Base-by-base conservation (phyloP, 169 alveolate genomes). In the Eimeria zaria region DNA sequence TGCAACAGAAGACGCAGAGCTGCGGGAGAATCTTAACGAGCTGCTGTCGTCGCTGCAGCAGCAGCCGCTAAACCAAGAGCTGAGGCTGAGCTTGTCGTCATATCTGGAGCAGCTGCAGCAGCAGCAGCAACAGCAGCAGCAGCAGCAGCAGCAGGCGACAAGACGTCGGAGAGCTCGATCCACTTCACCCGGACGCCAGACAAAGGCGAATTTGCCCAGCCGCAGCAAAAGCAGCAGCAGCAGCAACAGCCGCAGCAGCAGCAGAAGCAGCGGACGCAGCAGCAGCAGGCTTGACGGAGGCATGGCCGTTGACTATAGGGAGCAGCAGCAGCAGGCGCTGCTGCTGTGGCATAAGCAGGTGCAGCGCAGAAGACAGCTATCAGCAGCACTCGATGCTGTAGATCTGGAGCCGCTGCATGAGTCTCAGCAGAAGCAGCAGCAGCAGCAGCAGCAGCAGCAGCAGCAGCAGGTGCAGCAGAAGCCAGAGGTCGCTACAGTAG, bases 171-270 rank as follows among this genome's bases (percentile, higher is more conserved):
- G 87, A 76, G 60, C 87, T 12, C 64, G 87, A 9, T 76, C 87
- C 36, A 41, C 64, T 48, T 76, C 87, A 24, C 87, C 87, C 30
- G 46, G 46, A 18, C 80, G 51, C 27, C 48, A 69, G n/a, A 18
- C 16, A 39, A 69, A 30, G 48, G 87, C 60, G 33, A 46, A 16
- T 27, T 11, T 44, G 18, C 89, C 39, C 9, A 11, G 44, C 73
- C 71, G 90, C 90, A 81, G 71, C 67, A 81, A n/a, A 48, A 81
- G 90, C 90, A 12, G 71, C 90, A 48, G n/a, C 71, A 46, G 90
- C 67, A 27, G 90, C 90, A 51, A 44, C 73, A 27, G 30, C 7
- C n/a, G 27, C 67, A 44, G 88, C 90, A 27, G 69, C 51, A 81
- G 90, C 90, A 81, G 67, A 48, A 46, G 71, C 67, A 81, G 73